phyloP scores from a whole-genome alignment of 306 rosid genomes.

The Begonia loranthoides region DNA sequence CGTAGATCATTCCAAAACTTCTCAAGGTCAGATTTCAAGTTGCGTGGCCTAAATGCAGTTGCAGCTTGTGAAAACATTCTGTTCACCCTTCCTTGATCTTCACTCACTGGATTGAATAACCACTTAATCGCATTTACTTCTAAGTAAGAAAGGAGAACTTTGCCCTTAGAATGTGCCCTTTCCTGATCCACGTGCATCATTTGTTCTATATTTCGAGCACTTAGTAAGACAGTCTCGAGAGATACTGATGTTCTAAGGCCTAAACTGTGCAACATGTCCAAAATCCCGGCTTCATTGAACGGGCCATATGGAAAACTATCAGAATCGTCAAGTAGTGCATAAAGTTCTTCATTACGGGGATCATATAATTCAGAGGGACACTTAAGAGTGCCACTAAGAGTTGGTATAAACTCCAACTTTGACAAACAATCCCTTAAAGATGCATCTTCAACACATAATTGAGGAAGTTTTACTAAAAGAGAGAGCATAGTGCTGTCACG shows the following conservation, averaged over 20 bases:
- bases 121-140: slow-evolving; percentile 92
- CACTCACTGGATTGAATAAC: slow-evolving; percentile 55
- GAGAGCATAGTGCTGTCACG: slow-evolving; percentile 76
- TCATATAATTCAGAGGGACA: slow-evolving; percentile 71
- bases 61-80: slow-evolving; percentile 69
- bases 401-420: slow-evolving; percentile 64
- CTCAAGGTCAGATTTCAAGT: slow-evolving; percentile 59
- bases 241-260: slow-evolving; percentile 86
- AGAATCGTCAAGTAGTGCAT: slow-evolving; percentile 63
- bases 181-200: slow-evolving; percentile 67
- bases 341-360: slow-evolving; percentile 76
- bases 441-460: slow-evolving; percentile 59
- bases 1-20: slow-evolving; percentile 83
- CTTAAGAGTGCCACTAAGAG: slow-evolving; percentile 44
- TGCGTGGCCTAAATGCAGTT: slow-evolving; percentile 46
- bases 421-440: slow-evolving; percentile 58
- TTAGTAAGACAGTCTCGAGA: slow-evolving; percentile 57
- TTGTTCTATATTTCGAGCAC: slow-evolving; percentile 68
- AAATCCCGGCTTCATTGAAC: slow-evolving; percentile 50
- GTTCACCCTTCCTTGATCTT: slow-evolving; percentile 55
- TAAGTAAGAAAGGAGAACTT: slow-evolving; percentile 73
- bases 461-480: slow-evolving; percentile 64
- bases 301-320: slow-evolving; percentile 70
- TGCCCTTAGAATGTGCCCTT: slow-evolving; percentile 64
- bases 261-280: slow-evolving; percentile 69